These are phyloP conservation scores for Jacaranda mimosifolia DNA, from an alignment of 257 asterid species.

Conservation along the genomic window DNA sequence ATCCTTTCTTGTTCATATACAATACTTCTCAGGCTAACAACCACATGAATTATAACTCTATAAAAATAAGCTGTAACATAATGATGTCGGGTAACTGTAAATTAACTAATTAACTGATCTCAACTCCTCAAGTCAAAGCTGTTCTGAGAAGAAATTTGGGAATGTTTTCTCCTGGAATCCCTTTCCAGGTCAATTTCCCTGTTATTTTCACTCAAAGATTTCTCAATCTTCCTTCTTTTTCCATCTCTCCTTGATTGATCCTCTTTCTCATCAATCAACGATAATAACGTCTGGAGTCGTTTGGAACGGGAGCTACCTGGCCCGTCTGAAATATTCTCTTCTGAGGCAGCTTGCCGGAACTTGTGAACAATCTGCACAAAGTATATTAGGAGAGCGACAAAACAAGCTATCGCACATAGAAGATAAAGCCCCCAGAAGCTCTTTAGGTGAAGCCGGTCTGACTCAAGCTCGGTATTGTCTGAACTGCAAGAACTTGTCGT, in stretches of 20 bases:
- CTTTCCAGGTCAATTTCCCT: constrained; percentile 43
- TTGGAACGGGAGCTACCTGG: constrained; percentile 52
- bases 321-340: constrained; percentile 37
- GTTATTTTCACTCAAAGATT: constrained; percentile 41
- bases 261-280: constrained; percentile 74
- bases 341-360: constrained; percentile 47
- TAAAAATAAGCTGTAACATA: neutral
- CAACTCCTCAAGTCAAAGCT: constrained; percentile 38
- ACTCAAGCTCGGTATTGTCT: constrained; percentile 59
- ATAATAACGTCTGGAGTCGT: constrained; percentile 62
- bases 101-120: neutral
- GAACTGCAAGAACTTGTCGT: constrained; percentile 61
- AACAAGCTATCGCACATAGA: constrained; percentile 76
- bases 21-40: neutral
- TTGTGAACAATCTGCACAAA: constrained; percentile 56
- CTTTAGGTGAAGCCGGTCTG: constrained; percentile 68
- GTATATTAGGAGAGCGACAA: constrained; percentile 67
- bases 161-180: constrained; percentile 36
- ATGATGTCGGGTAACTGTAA: neutral
- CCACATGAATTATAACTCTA: neutral
- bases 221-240: constrained; percentile 72
- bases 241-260: constrained; percentile 59
- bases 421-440: constrained; percentile 89
- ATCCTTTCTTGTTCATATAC: constrained; percentile 1
- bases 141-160: constrained; percentile 24